phyloP scores from a whole-genome alignment of 1,284 basidiomycete species.

The Tausonia pullulans region DNA sequence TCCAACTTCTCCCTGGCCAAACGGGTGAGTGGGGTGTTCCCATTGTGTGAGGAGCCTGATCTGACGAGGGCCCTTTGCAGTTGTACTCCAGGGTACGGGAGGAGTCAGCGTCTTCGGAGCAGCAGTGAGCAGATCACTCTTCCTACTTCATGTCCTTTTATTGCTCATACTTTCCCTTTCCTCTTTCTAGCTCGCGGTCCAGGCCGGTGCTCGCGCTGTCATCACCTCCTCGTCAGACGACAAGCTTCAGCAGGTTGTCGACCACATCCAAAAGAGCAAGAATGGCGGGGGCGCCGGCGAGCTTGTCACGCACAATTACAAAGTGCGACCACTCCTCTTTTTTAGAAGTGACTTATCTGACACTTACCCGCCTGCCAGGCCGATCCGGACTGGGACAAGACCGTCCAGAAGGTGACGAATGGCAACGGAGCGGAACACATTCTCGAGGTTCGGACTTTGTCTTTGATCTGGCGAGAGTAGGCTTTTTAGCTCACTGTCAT shows the following conservation, averaged over 20 bases:
- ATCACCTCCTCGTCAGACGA: slow-evolving; percentile 50
- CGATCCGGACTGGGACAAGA: slow-evolving; percentile 46
- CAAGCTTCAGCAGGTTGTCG: slow-evolving; percentile 40
- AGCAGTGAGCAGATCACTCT: neutral
- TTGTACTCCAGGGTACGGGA: slow-evolving; percentile 48
- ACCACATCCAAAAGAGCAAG: slow-evolving; percentile 19
- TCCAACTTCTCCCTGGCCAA: slow-evolving; percentile 25
- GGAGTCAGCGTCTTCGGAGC: slow-evolving; percentile 40
- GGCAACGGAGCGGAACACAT: slow-evolving; percentile 49
- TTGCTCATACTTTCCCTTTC: slow-evolving; percentile 26
- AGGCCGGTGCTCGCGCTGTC: slow-evolving; percentile 48
- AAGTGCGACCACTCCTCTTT: slow-evolving; percentile 8
- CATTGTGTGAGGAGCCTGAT: slow-evolving; percentile 16
- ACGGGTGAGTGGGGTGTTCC: neutral
- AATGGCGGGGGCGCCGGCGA: slow-evolving; percentile 24
- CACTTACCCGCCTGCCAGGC: slow-evolving; percentile 17
- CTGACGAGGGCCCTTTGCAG: slow-evolving; percentile 17
- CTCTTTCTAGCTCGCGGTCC: slow-evolving; percentile 44
- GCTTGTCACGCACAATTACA: slow-evolving; percentile 47
- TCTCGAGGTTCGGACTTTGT: slow-evolving; percentile 36
- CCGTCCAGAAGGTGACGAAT: slow-evolving; percentile 43
- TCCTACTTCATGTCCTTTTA: neutral
- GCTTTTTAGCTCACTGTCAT: too few relatives aligned
- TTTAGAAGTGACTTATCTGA: too few relatives aligned
- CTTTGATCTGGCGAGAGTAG: too few relatives aligned